These are phyloP conservation scores for Straminergon stramineum DNA, from an alignment of 225 moss, liverwort and hornwort genomes.

Conservation along the genomic window DNA sequence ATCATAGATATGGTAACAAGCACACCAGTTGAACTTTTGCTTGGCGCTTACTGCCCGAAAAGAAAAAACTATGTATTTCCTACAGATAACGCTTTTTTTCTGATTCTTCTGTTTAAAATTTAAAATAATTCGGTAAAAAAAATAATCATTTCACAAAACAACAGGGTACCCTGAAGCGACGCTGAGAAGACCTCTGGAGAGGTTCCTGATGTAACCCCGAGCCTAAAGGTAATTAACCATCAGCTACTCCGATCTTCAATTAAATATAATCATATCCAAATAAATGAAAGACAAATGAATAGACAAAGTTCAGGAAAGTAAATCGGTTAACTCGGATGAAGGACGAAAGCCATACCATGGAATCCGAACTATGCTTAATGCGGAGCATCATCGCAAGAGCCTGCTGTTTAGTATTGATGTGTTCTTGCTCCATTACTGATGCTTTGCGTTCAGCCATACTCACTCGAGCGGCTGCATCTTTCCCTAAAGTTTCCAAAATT, in stretches of 20 bases:
- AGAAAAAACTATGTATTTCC: neutral
- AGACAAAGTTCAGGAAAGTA: neutral
- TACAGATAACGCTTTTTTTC: neutral
- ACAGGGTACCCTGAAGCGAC: neutral
- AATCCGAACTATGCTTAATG: constrained; percentile 56
- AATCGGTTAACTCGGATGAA: neutral
- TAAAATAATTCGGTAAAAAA: neutral
- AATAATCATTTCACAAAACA: neutral
- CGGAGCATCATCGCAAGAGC: constrained; percentile 76
- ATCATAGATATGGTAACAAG: neutral
- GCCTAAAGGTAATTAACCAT: neutral
- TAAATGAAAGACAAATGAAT: neutral
- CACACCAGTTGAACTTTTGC: neutral
- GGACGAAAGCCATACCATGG: constrained; percentile 37
- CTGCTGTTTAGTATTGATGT: constrained; percentile 54
- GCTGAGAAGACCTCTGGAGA: neutral
- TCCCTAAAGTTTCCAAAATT: constrained; percentile 55
- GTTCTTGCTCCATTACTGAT: constrained; percentile 48
- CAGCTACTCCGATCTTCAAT: neutral
- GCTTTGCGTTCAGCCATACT: constrained; percentile 57
- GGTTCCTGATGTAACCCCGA: neutral
- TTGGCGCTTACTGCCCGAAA: neutral
- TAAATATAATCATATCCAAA: neutral
- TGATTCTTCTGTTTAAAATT: neutral
- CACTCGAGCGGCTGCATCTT: constrained; percentile 55